These are phyloP conservation scores for Colletotrichum incanum DNA, from an alignment of 2,329 filamentous ascomycete species.

Conservation along the genomic window DNA sequence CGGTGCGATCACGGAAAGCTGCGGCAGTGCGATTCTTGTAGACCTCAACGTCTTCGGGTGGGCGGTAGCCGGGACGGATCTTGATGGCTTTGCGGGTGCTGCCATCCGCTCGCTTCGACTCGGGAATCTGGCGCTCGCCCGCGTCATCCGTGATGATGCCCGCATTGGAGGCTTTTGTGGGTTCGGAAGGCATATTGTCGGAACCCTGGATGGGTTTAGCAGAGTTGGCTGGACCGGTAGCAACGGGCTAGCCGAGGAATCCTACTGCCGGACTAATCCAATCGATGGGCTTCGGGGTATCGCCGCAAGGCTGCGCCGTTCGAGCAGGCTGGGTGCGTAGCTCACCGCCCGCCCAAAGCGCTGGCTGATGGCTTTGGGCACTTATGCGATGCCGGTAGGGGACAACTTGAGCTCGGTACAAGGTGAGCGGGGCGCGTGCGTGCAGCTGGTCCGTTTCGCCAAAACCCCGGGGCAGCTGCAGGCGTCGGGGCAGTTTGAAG, in stretches of 20 bases:
- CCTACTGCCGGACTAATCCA: background rate
- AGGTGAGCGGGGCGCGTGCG: slow-evolving; percentile 1
- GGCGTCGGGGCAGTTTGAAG: slow-evolving; percentile 28
- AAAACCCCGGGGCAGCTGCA: slow-evolving; percentile 25
- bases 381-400: slow-evolving; percentile 17
- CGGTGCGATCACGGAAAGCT: slow-evolving; percentile 83
- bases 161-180: slow-evolving; percentile 67
- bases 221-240: background rate
- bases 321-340: slow-evolving; percentile 15
- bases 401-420: slow-evolving; percentile 10
- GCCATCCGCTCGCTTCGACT: slow-evolving; percentile 89
- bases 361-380: slow-evolving; percentile 8
- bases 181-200: slow-evolving; percentile 54
- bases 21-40: slow-evolving; percentile 96
- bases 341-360: slow-evolving; percentile 21
- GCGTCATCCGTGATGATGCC: slow-evolving; percentile 83
- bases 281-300: slow-evolving; percentile 8
- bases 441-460: slow-evolving; percentile 17
- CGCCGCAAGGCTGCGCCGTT: slow-evolving; percentile 9
- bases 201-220: background rate
- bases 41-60: slow-evolving; percentile 94
- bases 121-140: slow-evolving; percentile 90
- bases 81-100: slow-evolving; percentile 95
- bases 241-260: background rate
- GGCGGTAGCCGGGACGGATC: slow-evolving; percentile 92